Evolutionary conservation across 1,139 yeast genomes (phyloP).

Genomic region (Yamadazyma epiphylla): DNA sequence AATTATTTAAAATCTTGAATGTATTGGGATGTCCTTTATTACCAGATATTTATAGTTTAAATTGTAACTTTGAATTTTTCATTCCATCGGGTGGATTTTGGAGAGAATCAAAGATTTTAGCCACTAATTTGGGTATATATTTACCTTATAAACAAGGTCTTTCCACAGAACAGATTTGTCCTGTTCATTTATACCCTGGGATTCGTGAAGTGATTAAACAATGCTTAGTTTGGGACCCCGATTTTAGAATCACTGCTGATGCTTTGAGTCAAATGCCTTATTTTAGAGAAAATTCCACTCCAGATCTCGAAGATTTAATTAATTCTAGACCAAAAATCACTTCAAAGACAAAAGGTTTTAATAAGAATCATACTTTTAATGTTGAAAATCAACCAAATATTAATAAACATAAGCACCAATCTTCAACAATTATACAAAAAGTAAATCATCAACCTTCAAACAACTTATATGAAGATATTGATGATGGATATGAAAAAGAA

Average conservation of each 20-base stretch:
- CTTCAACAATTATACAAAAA: background rate
- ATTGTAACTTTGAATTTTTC: slow-evolving; percentile 13
- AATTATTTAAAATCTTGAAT: slow-evolving; percentile 61
- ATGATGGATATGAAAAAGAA: slow-evolving; percentile 25
- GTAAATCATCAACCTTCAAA: too few species aligned
- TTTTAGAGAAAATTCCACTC: slow-evolving; percentile 39
- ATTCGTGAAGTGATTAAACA: slow-evolving; percentile 50
- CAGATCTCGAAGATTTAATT: background rate
- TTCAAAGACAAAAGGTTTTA: background rate
- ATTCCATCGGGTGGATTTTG: slow-evolving; percentile 64
- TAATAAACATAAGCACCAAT: too few species aligned
- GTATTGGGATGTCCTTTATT: slow-evolving; percentile 66
- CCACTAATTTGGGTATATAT: slow-evolving; percentile 47
- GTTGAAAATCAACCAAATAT: too few species aligned
- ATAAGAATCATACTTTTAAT: too few species aligned
- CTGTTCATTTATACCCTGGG: slow-evolving; percentile 18
- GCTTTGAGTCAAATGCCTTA: slow-evolving; percentile 47
- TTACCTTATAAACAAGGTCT: slow-evolving; percentile 44
- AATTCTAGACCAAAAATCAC: background rate
- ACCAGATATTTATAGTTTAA: slow-evolving; percentile 9
- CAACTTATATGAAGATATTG: too few species aligned
- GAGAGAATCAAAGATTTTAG: slow-evolving; percentile 54
- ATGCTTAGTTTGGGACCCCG: slow-evolving; percentile 68
- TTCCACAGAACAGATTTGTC: slow-evolving; percentile 23
- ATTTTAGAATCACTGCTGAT: slow-evolving; percentile 45